Base-by-base conservation (phyloP, 2,329 filamentous ascomycete genomes). In the Dothistroma septosporum region DNA sequence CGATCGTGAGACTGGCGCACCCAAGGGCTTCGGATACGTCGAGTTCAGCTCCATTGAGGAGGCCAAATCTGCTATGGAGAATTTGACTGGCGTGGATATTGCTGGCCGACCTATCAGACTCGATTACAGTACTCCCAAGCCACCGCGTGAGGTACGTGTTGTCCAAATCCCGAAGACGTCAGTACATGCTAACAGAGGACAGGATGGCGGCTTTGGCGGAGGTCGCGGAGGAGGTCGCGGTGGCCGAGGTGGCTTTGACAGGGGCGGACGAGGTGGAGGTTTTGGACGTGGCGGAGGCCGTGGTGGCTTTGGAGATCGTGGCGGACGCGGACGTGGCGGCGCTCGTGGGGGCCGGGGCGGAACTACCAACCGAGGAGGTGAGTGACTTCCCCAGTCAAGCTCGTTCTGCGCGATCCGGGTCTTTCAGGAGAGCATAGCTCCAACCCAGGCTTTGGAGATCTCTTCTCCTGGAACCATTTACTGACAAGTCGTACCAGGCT, bases 1-100 rank as follows among this genome's bases (percentile, higher is more conserved):
- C 61, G 91, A 97, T 76, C 86, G 87, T 75, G 91, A 96, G 63
- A 86, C 86, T 64, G 92, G 91, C 66, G 85, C 87, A 69, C 87
- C 88, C 74, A 96, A 96, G 87, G 92, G 92, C 60, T 96, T 95
- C 77, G 92, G 91, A 58, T 97, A 97, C 75, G 88, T 96, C 65
- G 87, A 88, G 73, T 96, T 93, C 82, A 79, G 80, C 69, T 89
- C 88, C 19, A 76, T 94, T 64, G 91, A 96, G 31, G 92, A 96
- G 71, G 91, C 92, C 71, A 90, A 88, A 79, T 78, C 81, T 70
- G 92, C 87, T 24, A 85, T 91, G 69, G 82, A 88, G 69, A 79
- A 82, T 60, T 83, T 90, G 75, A 87, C 90, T 69, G 91, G 91
- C 66, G 80, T 81, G 59, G 86, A 90, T 61, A 83, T 94, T 69